Conservation (phyloP, 2,329 filamentous ascomycete species). For the Akanthomyces lecanii region DNA sequence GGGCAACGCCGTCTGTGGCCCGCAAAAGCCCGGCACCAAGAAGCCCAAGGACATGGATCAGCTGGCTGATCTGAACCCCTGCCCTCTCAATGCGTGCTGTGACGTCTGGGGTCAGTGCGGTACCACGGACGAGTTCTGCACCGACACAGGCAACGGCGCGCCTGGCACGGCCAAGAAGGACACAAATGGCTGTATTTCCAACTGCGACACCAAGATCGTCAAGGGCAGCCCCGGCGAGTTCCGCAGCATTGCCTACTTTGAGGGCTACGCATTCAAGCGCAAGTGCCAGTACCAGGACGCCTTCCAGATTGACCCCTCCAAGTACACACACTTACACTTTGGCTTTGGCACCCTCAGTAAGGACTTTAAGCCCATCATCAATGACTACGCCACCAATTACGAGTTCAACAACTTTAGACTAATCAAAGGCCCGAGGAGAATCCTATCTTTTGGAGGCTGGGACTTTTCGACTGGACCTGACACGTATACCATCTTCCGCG, state of each 20-base stretch:
- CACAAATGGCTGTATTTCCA: slow-evolving; percentile 17
- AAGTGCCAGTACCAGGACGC: slow-evolving; percentile 22
- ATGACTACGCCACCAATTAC: slow-evolving; percentile 19
- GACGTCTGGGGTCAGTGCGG: slow-evolving; percentile 40
- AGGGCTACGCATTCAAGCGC: slow-evolving; percentile 17
- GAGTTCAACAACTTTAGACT: slow-evolving; percentile 29
- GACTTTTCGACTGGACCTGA: slow-evolving; percentile 33
- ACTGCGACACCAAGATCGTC: slow-evolving; percentile 27
- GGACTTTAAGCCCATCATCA: slow-evolving; percentile 21
- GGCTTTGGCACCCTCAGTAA: slow-evolving; percentile 24
- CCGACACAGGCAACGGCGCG: slow-evolving; percentile 9
- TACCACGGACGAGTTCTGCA: slow-evolving; percentile 36
- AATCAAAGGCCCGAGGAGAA: slow-evolving; percentile 26
- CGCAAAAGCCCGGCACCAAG: slow-evolving; percentile 23
- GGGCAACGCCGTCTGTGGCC: slow-evolving; percentile 23
- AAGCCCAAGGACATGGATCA: slow-evolving; percentile 14
- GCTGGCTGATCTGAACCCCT: slow-evolving; percentile 27
- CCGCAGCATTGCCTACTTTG: slow-evolving; percentile 23
- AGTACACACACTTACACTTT: slow-evolving; percentile 25
- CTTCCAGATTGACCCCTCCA: slow-evolving; percentile 23
- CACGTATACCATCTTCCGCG: slow-evolving; percentile 36
- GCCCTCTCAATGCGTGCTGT: slow-evolving; percentile 28
- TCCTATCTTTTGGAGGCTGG: slow-evolving; percentile 45
- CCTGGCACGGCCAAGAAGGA: slow-evolving; percentile 16
- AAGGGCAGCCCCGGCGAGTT: slow-evolving; percentile 12